Evolutionary conservation across 805 yeast genomes (phyloP), one percentile per base, ranked within the genome.

Genomic region (Candida caryicola): DNA sequence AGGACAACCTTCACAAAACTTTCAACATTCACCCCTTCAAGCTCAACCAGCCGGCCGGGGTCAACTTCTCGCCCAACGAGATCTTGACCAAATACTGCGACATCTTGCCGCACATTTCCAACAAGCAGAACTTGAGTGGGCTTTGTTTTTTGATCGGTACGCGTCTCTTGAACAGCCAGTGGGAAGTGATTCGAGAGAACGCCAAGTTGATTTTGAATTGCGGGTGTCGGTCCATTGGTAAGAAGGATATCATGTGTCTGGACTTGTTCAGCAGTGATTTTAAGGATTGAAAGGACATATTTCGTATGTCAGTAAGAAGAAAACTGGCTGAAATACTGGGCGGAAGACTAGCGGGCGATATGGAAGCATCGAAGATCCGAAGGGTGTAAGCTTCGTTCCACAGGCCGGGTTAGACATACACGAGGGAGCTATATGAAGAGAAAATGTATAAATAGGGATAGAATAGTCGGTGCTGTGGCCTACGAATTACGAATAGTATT

Each of bases 171-270:
- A 53, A 51, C 28, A 60, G 71, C 42, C 73, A 67, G 40, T 68
- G 72, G 71, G 69, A 65, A 34, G 55, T 66, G 6, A 54, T 68
- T 7, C 53, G 71, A 33, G 74, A 69, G 34, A 64, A 67, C 40
- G 73, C 71, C 15, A 63, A 59, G 37, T 55, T 69, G 34, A 64
- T 69, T 15, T 54, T 66, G 31, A 66, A 69, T 39, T 67, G 73
- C 47, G 73, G 73, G 10, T 52, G 54, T 16, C 50, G 73, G 29
- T 60, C 69, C 1, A 57, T 66, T 18, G 74, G 74, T 1, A 67
- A 67, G 44, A 49, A 49, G 44, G 53, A 54, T 17, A 54, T 62
- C 12, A 46, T 60, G 17, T 67, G 73, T 40, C 45, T 50, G 7
- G 62, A 67, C 34, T 45, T 69, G 32, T 69, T 67, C 46, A 62